phyloP scores from a whole-genome alignment of 257 asterid species.

The Solanum corneliomulleri region DNA sequence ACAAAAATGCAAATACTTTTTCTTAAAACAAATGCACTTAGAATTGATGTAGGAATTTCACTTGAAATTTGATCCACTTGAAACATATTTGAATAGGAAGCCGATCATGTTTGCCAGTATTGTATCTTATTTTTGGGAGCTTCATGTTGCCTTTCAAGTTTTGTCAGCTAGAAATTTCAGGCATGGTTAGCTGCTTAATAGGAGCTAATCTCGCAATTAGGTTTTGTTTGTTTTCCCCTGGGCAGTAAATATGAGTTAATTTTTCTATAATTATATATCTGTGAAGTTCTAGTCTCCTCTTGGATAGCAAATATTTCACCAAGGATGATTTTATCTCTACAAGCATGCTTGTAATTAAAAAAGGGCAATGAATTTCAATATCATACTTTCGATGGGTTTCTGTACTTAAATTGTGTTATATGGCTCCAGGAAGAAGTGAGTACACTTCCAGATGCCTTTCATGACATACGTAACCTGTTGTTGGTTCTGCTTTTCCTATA shows the following conservation, averaged over 20 bases:
- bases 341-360: background rate
- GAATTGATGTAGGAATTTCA: background rate
- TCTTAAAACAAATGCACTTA: background rate
- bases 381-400: background rate
- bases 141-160: background rate
- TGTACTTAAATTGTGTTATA: background rate
- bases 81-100: background rate
- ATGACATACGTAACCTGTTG: background rate
- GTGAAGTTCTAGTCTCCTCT: background rate
- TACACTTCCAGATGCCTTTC: background rate
- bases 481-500: background rate
- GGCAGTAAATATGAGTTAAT: background rate
- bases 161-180: background rate
- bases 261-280: background rate
- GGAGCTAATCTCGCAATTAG: background rate
- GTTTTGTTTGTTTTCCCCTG: background rate
- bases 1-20: background rate
- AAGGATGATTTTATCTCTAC: background rate
- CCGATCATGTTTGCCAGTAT: background rate
- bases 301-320: background rate
- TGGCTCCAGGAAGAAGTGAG: background rate
- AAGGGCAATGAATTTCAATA: background rate
- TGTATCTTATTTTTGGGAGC: background rate
- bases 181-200: background rate
- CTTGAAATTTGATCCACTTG: background rate